A percentile compares a stretch with the other conserved stretches of the same genome.
Evolutionary conservation across 1,139 yeast genomes (phyloP).

Genomic region (Debaryomyces coudertii): DNA sequence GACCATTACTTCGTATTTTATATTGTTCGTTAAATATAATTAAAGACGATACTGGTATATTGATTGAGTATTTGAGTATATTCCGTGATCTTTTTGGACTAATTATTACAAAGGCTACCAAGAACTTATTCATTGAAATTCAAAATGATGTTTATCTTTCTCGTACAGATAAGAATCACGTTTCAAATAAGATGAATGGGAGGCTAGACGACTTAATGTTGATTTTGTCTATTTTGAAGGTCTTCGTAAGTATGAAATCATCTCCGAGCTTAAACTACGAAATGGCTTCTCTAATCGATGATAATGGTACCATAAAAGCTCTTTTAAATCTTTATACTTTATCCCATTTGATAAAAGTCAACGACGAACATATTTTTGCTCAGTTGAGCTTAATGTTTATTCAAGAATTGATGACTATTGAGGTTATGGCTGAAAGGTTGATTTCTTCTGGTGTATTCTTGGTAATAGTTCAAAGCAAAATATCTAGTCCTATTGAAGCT

Average conservation of each 20-base stretch:
- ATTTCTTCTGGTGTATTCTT: slow-evolving; percentile 69
- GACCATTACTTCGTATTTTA: slow-evolving; percentile 63
- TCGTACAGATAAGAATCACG: slow-evolving; percentile 34
- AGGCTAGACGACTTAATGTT: slow-evolving; percentile 67
- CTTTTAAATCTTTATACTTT: slow-evolving; percentile 69
- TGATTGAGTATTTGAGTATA: slow-evolving; percentile 53
- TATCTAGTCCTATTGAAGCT: slow-evolving; percentile 65
- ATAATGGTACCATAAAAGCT: slow-evolving; percentile 63
- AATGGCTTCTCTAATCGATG: slow-evolving; percentile 56
- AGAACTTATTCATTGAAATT: slow-evolving; percentile 55
- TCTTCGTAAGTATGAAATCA: slow-evolving; percentile 55
- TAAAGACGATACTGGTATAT: slow-evolving; percentile 40
- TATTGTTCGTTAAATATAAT: slow-evolving; percentile 52
- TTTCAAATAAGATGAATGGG: slow-evolving; percentile 36
- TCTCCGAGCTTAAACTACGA: slow-evolving; percentile 52
- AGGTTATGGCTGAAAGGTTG: slow-evolving; percentile 66
- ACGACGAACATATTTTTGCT: slow-evolving; percentile 70
- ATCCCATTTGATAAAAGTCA: slow-evolving; percentile 62
- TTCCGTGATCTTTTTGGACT: slow-evolving; percentile 59
- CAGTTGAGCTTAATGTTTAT: slow-evolving; percentile 72
- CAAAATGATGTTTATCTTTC: slow-evolving; percentile 55
- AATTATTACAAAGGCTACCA: slow-evolving; percentile 63
- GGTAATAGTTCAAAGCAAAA: slow-evolving; percentile 72
- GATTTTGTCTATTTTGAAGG: slow-evolving; percentile 63
- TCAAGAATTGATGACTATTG: slow-evolving; percentile 66